These are phyloP conservation scores for Mycena rebaudengoi DNA, from an alignment of 768 basidiomycete genomes.

Conservation along the genomic window DNA sequence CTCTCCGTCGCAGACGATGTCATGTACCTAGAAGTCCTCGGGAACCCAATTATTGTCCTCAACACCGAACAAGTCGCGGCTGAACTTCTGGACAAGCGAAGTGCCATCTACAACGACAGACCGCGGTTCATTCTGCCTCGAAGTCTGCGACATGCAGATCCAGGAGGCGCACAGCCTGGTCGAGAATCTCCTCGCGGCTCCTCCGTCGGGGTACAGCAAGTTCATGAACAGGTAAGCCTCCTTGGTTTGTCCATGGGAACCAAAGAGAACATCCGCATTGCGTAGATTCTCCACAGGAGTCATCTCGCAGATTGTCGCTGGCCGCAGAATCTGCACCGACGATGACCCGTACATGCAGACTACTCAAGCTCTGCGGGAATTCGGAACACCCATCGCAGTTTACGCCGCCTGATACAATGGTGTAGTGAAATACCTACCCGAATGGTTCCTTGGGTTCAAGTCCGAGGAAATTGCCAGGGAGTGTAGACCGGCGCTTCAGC, in stretches of 20 bases:
- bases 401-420: constrained; percentile 15
- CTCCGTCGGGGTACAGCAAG: no score
- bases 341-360: constrained; percentile 33
- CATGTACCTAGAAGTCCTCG: constrained; percentile 8
- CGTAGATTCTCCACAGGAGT: constrained; percentile 33
- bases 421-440: constrained; percentile 49
- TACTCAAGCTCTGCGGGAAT: constrained; percentile 19
- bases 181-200: no score
- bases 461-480: constrained; percentile 42
- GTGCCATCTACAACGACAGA: no score
- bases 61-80: no score
- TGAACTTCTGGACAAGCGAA: no score
- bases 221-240: no score
- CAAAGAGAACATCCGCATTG: background rate
- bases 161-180: no score
- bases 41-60: no score
- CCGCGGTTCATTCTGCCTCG: no score
- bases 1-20: background rate
- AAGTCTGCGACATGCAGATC: no score
- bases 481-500: constrained; percentile 35
- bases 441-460: constrained; percentile 50
- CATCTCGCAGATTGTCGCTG: constrained; percentile 30
- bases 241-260: background rate
- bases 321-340: constrained; percentile 29
- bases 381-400: background rate